phyloP scores from a whole-genome alignment of 768 basidiomycete species.

The Porpolomopsis calyptriformis region DNA sequence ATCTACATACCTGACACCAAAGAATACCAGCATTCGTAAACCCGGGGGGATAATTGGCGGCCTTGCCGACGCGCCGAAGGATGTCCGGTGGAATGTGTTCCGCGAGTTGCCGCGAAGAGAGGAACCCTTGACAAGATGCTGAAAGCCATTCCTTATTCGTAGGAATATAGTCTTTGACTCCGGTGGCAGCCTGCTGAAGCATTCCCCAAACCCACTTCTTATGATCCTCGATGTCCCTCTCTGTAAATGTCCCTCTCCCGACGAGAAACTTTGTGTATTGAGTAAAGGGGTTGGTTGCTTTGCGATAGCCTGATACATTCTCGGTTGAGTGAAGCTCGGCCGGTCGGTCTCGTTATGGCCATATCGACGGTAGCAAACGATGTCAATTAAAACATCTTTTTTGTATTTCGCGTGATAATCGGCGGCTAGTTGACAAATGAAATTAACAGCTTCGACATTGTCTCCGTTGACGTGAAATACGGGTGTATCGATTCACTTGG shows the following conservation, averaged over 20 bases:
- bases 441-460: constrained; percentile 96
- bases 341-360: constrained; percentile 99
- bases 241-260: constrained; percentile 87
- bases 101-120: constrained; percentile 89
- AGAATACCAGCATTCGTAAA: constrained; percentile 86
- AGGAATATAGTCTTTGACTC: constrained; percentile 90
- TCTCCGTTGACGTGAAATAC: constrained; percentile 99
- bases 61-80: constrained; percentile 77
- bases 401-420: constrained; percentile 98
- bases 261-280: constrained; percentile 88
- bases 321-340: constrained; percentile 95
- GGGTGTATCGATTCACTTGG: constrained; percentile 94
- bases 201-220: constrained; percentile 99
- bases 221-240: constrained; percentile 95
- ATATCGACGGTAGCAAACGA: constrained; percentile 96
- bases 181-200: constrained; percentile 93
- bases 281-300: constrained; percentile 88
- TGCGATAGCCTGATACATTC: constrained; percentile 96
- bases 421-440: constrained; percentile 95
- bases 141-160: constrained; percentile 96
- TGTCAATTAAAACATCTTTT: constrained; percentile 97
- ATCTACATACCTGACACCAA: constrained; percentile 72
- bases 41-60: constrained; percentile 69
- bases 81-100: constrained; percentile 77
- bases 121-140: constrained; percentile 97